Percentiles rank a stretch among this genome's conserved stretches.
Conservation (phyloP, 2,329 filamentous ascomycete species). For the Tricladium varicosporioides region DNA sequence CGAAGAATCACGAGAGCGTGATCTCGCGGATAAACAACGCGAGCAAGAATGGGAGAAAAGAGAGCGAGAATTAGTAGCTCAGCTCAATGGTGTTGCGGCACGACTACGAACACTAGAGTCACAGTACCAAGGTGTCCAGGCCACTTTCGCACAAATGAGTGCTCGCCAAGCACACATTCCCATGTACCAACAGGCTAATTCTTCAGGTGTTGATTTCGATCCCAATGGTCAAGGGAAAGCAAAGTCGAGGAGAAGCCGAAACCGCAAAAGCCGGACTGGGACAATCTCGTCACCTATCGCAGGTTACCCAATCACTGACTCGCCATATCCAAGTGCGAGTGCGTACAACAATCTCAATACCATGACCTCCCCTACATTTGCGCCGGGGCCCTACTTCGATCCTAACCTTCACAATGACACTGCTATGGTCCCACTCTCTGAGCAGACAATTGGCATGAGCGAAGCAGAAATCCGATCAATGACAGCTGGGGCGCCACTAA, state of each 20-base stretch:
- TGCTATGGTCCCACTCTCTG: slow-evolving; percentile 29
- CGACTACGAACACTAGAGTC: slow-evolving; percentile 28
- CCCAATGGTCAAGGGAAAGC: slow-evolving; percentile 28
- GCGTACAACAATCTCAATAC: slow-evolving; percentile 43
- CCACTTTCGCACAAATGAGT: slow-evolving; percentile 14
- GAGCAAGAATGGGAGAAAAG: slow-evolving; percentile 34
- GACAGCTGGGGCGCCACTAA: slow-evolving; percentile 67
- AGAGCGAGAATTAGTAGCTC: slow-evolving; percentile 24
- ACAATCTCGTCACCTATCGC: slow-evolving; percentile 33
- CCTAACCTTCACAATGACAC: slow-evolving; percentile 25
- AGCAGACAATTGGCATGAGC: slow-evolving; percentile 45
- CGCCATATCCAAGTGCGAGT: slow-evolving; percentile 36
- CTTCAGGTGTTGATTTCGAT: slow-evolving; percentile 36
- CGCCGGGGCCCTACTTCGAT: slow-evolving; percentile 46
- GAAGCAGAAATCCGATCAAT: slow-evolving; percentile 62
- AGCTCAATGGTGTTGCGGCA: slow-evolving; percentile 22
- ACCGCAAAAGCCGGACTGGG: slow-evolving; percentile 40
- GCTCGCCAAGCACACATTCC: slow-evolving; percentile 27
- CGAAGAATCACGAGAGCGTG: slow-evolving; percentile 37
- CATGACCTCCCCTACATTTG: slow-evolving; percentile 47
- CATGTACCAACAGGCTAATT: slow-evolving; percentile 32
- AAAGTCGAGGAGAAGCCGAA: slow-evolving; percentile 38
- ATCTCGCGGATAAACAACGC: slow-evolving; percentile 28
- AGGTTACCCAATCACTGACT: slow-evolving; percentile 31
- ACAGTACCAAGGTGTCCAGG: slow-evolving; percentile 20